These are phyloP conservation scores for Ramaria rubella DNA, from an alignment of 768 basidiomycete species.

Conservation along the genomic window DNA sequence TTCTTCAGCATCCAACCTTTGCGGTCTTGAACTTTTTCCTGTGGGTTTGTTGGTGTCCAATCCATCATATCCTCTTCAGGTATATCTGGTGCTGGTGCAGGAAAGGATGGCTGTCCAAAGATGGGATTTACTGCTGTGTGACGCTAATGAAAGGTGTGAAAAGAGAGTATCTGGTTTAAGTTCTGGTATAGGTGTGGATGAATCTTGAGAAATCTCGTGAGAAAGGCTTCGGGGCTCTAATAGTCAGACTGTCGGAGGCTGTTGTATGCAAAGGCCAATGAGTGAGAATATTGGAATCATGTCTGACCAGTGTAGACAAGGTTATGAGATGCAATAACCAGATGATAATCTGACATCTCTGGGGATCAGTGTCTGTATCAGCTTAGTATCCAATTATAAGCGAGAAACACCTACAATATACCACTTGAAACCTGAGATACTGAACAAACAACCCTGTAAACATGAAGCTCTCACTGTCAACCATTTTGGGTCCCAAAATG, in stretches of 20 bases:
- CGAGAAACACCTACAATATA: conserved; percentile 50
- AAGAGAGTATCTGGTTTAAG: conserved; percentile 58
- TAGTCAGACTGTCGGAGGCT: conserved; percentile 65
- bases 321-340: conserved; percentile 56
- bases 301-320: conserved; percentile 25
- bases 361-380: too few relatives aligned
- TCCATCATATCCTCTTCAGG: conserved; percentile 50
- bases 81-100: neutral
- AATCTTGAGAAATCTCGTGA: neutral
- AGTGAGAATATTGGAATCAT: conserved; percentile 40
- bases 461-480: conserved; percentile 48
- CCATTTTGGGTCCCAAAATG: conserved; percentile 84
- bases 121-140: conserved; percentile 38
- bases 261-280: conserved; percentile 53
- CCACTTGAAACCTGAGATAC: conserved; percentile 52
- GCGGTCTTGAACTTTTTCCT: conserved; percentile 28
- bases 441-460: conserved; percentile 65
- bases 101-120: conserved; percentile 65
- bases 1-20: conserved; percentile 38
- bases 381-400: neutral
- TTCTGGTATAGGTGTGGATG: conserved; percentile 1
- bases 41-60: conserved; percentile 55
- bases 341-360: conserved; percentile 39
- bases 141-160: conserved; percentile 47
- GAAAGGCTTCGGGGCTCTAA: conserved; percentile 44